Percentiles rank a stretch among this genome's conserved stretches.
Conservation (phyloP, 768 basidiomycete species). For the Pleurotus sapidus region DNA sequence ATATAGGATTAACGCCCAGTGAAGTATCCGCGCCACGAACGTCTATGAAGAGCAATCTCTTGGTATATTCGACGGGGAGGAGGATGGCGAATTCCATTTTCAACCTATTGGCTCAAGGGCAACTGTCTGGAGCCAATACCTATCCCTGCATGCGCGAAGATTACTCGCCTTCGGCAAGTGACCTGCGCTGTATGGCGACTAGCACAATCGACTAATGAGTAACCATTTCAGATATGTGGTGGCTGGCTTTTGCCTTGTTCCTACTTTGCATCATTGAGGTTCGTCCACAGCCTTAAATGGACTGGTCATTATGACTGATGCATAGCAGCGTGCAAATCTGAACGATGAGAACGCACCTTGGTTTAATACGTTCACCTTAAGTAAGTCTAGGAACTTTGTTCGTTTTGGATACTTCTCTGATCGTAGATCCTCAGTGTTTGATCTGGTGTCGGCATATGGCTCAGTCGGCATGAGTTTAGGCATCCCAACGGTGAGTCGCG, state of each 20-base stretch:
- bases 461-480: conserved; percentile 6
- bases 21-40: conserved; percentile 83
- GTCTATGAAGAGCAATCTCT: conserved; percentile 39
- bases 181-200: background rate
- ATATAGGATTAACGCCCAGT: background rate
- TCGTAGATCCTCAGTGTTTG: background rate
- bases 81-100: conserved; percentile 2
- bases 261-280: conserved; percentile 4
- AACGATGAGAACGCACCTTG: conserved; percentile 4
- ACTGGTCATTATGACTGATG: no score
- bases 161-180: background rate
- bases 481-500: background rate
- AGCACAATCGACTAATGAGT: background rate
- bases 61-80: background rate
- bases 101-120: background rate
- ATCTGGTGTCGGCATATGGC: conserved; percentile 8
- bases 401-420: background rate
- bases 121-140: background rate
- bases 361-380: conserved; percentile 2
- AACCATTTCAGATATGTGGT: conserved; percentile 4
- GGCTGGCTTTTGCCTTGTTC: conserved; percentile 4
- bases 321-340: background rate
- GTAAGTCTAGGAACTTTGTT: background rate
- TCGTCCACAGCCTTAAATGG: no score
- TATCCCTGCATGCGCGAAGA: background rate